phyloP scores from a whole-genome alignment of 106 monocot genomes.

The Platanthera guangdongensis region DNA sequence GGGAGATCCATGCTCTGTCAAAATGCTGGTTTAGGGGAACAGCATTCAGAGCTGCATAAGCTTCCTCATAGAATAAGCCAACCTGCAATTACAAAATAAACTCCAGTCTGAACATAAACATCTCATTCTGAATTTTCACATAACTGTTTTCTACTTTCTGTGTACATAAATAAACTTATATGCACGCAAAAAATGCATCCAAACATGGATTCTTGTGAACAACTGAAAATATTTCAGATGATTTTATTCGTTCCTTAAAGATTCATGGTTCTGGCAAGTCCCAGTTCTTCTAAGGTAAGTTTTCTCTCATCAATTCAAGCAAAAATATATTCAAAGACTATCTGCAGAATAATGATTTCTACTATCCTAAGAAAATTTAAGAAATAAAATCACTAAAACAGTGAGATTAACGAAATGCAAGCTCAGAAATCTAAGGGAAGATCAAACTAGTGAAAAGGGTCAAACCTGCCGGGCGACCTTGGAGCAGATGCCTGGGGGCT shows the following conservation, averaged over 20 bases:
- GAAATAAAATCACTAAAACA: background rate
- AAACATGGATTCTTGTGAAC: background rate
- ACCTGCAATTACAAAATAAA: conserved; percentile 26
- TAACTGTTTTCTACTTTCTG: background rate
- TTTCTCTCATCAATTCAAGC: background rate
- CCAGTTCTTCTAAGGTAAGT: too few relatives aligned
- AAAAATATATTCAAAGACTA: background rate
- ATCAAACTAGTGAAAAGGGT: background rate
- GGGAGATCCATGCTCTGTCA: conserved; percentile 49
- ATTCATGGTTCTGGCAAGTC: too few relatives aligned
- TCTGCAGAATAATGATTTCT: background rate
- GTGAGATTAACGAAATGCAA: background rate
- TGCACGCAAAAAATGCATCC: background rate
- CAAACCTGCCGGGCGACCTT: conserved; percentile 69
- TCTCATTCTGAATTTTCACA: background rate
- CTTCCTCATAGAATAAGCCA: conserved; percentile 45
- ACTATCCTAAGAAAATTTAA: background rate
- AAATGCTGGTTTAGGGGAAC: conserved; percentile 60
- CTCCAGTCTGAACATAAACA: background rate
- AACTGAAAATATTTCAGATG: too few relatives aligned
- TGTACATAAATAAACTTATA: background rate
- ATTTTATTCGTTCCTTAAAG: too few relatives aligned
- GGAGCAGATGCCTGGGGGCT: conserved; percentile 50
- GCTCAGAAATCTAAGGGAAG: background rate
- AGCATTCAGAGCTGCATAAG: conserved; percentile 30